Evolutionary conservation across 441 rosid genomes (phyloP).

Genomic region (Dalechampia spathulata): DNA sequence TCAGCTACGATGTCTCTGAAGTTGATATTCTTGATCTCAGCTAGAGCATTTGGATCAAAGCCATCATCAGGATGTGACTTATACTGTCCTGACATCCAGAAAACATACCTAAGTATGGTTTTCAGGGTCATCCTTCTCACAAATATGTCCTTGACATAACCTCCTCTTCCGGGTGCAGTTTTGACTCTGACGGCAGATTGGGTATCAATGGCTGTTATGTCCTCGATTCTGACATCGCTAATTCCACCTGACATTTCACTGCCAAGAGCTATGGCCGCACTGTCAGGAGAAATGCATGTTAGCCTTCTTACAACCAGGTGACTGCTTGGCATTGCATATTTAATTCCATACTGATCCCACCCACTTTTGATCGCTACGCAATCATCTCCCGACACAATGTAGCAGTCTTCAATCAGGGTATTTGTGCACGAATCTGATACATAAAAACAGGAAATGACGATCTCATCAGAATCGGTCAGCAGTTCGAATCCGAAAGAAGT

Average conservation of each 20-base stretch:
- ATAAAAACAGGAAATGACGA: not conserved
- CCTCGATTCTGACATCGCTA: conserved; percentile 51
- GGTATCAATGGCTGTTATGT: conserved; percentile 39
- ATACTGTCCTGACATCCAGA: conserved; percentile 67
- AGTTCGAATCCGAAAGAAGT: too few relatives aligned
- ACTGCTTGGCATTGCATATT: conserved; percentile 36
- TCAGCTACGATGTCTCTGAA: conserved; percentile 45
- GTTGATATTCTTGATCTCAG: conserved; percentile 41
- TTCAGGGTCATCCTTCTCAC: conserved; percentile 37
- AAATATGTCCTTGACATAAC: conserved; percentile 50
- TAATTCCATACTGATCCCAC: conserved; percentile 66
- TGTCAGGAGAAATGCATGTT: conserved; percentile 68
- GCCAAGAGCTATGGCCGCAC: conserved; percentile 77
- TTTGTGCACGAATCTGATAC: conserved; percentile 60
- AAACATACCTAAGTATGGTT: conserved; percentile 64
- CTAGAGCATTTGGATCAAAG: conserved; percentile 55
- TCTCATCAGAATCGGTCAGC: not conserved
- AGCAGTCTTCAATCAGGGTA: conserved; percentile 46
- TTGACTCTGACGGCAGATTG: conserved; percentile 57
- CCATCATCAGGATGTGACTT: conserved; percentile 45
- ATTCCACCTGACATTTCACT: conserved; percentile 87
- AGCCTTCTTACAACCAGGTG: conserved; percentile 46
- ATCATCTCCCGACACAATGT: conserved; percentile 69
- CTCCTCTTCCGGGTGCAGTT: conserved; percentile 65
- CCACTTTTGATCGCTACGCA: conserved; percentile 80